Evolutionary conservation across 1,139 yeast genomes (phyloP).

Genomic region (Diutina ranongensis): DNA sequence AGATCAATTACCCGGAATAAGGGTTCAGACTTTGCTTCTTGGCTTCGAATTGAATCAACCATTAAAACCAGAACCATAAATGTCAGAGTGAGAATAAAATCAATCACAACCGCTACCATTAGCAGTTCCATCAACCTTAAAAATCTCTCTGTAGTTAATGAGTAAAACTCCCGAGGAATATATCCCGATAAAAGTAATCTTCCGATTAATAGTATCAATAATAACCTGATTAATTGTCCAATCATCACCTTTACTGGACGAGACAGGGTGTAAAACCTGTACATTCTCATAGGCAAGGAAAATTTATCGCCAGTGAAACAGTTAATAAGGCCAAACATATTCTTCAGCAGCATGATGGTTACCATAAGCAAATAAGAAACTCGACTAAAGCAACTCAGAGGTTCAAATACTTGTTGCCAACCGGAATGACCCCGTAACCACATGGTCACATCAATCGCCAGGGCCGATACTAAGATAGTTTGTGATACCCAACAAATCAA

Average conservation of each 20-base stretch:
- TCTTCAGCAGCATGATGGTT: constrained; percentile 10
- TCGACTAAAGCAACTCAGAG: constrained; percentile 19
- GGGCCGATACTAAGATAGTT: constrained; percentile 37
- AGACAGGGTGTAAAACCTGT: not conserved
- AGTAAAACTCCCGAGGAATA: not conserved
- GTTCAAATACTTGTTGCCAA: constrained; percentile 23
- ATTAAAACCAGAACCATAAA: constrained; percentile 54
- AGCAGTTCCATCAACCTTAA: not conserved
- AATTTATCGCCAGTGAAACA: not conserved
- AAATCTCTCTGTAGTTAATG: not conserved
- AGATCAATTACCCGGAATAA: not conserved
- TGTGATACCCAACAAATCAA: constrained; percentile 51
- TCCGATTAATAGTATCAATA: not conserved
- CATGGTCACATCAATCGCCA: constrained; percentile 30
- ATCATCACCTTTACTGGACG: not conserved
- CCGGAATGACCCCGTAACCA: constrained; percentile 12
- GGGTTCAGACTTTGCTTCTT: not conserved
- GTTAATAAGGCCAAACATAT: not conserved
- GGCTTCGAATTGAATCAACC: constrained; percentile 34
- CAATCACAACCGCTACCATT: constrained; percentile 32
- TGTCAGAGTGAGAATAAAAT: constrained; percentile 48
- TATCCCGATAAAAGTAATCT: not conserved
- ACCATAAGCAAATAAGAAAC: constrained; percentile 17
- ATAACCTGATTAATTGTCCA: not conserved
- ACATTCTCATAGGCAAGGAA: not conserved